phyloP scores from a whole-genome alignment of 805 yeast genomes.

The Ogataea nonfermentans region DNA sequence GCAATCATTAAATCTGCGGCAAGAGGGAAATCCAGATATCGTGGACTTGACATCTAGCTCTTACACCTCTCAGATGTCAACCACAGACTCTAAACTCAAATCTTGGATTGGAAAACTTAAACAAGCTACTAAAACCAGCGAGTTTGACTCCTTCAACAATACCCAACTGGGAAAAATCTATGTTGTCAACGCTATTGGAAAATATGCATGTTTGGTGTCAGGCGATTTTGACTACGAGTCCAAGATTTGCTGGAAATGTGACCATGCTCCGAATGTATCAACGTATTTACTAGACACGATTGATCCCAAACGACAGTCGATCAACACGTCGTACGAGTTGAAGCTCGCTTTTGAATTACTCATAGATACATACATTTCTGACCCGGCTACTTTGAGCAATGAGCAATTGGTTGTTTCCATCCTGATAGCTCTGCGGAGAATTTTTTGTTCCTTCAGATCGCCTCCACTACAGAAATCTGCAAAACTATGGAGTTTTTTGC shows the following conservation, averaged over 20 bases:
- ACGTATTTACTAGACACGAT: slow-evolving; percentile 20
- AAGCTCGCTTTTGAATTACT: slow-evolving; percentile 30
- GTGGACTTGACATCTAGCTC: slow-evolving; percentile 19
- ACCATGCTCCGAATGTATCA: slow-evolving; percentile 17
- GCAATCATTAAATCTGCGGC: slow-evolving; percentile 1
- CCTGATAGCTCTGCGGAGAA: slow-evolving; percentile 43
- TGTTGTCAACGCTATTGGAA: slow-evolving; percentile 40
- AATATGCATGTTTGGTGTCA: slow-evolving; percentile 41
- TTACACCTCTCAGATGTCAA: neutral
- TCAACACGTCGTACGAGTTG: slow-evolving; percentile 19
- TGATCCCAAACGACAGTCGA: slow-evolving; percentile 32
- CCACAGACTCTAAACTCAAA: slow-evolving; percentile 5
- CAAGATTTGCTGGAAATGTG: slow-evolving; percentile 40
- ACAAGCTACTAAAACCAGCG: slow-evolving; percentile 2
- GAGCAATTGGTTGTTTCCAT: slow-evolving; percentile 40
- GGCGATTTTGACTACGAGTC: slow-evolving; percentile 35
- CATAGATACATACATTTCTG: slow-evolving; percentile 24
- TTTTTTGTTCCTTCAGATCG: slow-evolving; percentile 53
- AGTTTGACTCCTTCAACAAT: slow-evolving; percentile 1
- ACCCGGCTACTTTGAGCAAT: slow-evolving; percentile 19
- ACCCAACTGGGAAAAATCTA: slow-evolving; percentile 24
- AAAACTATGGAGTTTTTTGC: slow-evolving; percentile 40
- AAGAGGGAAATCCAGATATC: slow-evolving; percentile 5
- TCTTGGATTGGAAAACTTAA: slow-evolving; percentile 14
- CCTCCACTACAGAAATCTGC: slow-evolving; percentile 36